Evolutionary conservation across 2,329 filamentous ascomycete genomes (phyloP).

Genomic region (Epichloe coenophiala): DNA sequence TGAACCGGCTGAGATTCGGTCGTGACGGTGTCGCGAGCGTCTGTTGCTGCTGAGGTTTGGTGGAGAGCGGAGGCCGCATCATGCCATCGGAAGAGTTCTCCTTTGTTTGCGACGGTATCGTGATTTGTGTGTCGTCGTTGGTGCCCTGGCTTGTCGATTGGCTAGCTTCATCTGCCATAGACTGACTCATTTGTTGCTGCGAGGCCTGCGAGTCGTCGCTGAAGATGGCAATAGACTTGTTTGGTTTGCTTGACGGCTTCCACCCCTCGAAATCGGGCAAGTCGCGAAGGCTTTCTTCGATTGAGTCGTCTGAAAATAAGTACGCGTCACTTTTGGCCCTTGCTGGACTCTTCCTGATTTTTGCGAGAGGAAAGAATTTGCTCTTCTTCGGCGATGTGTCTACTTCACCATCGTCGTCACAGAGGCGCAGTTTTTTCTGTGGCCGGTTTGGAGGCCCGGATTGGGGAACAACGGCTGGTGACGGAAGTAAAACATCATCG

Average conservation of each 20-base stretch:
- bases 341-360: conserved; percentile 13
- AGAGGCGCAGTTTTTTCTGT: conserved; percentile 45
- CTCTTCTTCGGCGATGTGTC: conserved; percentile 30
- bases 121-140: neutral
- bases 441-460: conserved; percentile 24
- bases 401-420: conserved; percentile 26
- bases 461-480: conserved; percentile 5
- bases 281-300: conserved; percentile 38
- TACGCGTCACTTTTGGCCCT: conserved; percentile 26
- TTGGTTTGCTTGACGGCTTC: conserved; percentile 23
- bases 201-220: conserved; percentile 23
- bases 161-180: neutral
- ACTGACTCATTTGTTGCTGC: conserved; percentile 9
- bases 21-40: conserved; percentile 17
- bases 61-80: conserved; percentile 18
- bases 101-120: neutral
- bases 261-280: conserved; percentile 40
- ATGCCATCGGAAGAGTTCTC: neutral
- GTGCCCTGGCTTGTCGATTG: conserved; percentile 1
- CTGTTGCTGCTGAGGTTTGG: conserved; percentile 8
- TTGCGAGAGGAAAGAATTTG: conserved; percentile 36
- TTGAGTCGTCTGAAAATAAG: conserved; percentile 42
- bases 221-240: conserved; percentile 30
- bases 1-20: conserved; percentile 21
- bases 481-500: conserved; percentile 5